Base-by-base conservation (phyloP, 139 green algal species). In the Bryopsis sp. region DNA sequence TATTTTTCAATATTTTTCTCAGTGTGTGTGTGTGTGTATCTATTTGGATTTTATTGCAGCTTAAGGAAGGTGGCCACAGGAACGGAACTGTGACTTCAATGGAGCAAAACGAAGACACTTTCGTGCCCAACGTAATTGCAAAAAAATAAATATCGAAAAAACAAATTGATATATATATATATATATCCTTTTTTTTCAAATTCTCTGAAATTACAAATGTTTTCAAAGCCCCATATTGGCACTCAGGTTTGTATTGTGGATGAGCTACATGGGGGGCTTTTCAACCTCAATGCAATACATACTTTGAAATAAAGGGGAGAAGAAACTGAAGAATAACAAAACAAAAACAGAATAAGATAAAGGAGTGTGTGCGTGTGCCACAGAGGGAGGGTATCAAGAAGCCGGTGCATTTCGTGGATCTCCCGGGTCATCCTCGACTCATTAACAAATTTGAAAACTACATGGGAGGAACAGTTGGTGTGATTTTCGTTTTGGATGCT, bases 401-500 rank as follows among this genome's bases (percentile, higher is more conserved):
- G 4, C 38, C 68, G 7, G 67, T 94, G 4, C 70, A 77, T 11
- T 31, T 92, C 29, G 83, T 93, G 35, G 87, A 94, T 43, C 39
- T 91, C 0, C 86, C 86, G 15, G 87, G 87, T 2, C 84, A 94
- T 68, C 87, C 87, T 0, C 75, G 82, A 8, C 54, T 89, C 19
- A 72, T 76, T 2, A 58, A 48, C 4, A 35, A 47, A 31, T 62
- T 86, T 26, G 68, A 78, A 1, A 29, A 46, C 0, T 72, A 82
- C 29, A 61, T 77, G 1, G 35, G 74, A 2, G 7, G 48, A 22
- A 74, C 81, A 2, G 35, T 50, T 26, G 84, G 77, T 35, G 72
- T 94, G 2, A 58, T 92, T 4, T 94, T 92, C 48, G 43, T 92
- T 0, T 64, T 92, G 28, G 86, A 92, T 63, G 75, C 84, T 2